These are phyloP conservation scores for Cyclospora cayetanensis DNA, from an alignment of 169 alveolate genomes.

Conservation along the genomic window DNA sequence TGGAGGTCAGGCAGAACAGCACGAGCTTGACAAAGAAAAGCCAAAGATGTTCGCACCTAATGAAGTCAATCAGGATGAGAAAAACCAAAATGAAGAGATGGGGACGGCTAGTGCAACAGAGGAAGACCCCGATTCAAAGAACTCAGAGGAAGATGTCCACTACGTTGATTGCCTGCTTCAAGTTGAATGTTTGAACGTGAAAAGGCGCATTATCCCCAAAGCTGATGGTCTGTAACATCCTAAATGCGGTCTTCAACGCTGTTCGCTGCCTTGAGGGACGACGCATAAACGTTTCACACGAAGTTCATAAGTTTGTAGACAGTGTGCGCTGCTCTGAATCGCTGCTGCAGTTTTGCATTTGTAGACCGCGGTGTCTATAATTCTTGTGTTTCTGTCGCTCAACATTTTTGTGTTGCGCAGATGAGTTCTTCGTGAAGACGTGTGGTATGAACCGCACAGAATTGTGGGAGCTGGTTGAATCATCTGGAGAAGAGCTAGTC, in stretches of 20 bases:
- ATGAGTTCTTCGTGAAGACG: background rate
- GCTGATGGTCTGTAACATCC: constrained; percentile 1
- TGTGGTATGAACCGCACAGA: background rate
- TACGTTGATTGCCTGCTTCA: background rate
- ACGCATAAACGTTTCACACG: too few species aligned
- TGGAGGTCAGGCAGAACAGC: background rate
- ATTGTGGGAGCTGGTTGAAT: background rate
- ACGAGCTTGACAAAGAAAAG: background rate
- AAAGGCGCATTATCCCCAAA: background rate
- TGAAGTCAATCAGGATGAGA: background rate
- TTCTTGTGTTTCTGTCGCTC: too few species aligned
- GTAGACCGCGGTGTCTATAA: too few species aligned
- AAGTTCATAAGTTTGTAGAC: too few species aligned
- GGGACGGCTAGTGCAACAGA: background rate
- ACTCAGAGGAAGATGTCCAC: background rate
- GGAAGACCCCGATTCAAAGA: too few species aligned
- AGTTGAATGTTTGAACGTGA: background rate
- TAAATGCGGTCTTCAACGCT: too few species aligned
- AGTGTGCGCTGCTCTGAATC: too few species aligned
- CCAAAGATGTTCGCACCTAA: too few species aligned
- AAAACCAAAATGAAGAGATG: background rate
- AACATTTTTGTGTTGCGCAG: background rate
- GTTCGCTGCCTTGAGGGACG: too few species aligned
- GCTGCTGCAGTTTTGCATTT: too few species aligned
- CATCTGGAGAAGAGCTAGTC: background rate